These are phyloP conservation scores for Marasmius sp. DNA, from an alignment of 1,284 basidiomycete genomes.

Conservation along the genomic window DNA sequence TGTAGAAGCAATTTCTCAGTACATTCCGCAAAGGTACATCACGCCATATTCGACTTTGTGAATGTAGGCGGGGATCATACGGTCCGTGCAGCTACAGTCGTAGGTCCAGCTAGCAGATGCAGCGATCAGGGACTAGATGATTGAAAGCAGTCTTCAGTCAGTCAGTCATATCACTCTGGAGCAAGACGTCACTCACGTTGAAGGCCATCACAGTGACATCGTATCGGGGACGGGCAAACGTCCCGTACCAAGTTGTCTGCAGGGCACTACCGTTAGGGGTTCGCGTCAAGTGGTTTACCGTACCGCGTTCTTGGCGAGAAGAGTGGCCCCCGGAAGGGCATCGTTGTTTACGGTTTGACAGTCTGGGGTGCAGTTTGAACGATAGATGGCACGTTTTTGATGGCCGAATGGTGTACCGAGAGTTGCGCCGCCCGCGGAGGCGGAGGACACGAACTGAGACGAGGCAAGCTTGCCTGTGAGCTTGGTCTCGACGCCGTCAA, in stretches of 20 bases:
- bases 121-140: background rate
- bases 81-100: conserved; percentile 8
- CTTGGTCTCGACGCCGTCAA: background rate
- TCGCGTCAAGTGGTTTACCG: conserved; percentile 3
- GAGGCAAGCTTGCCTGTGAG: conserved; percentile 9
- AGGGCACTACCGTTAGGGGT: background rate
- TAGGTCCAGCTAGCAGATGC: conserved; percentile 6
- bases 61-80: conserved; percentile 17
- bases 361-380: conserved; percentile 3
- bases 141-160: background rate
- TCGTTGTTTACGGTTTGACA: conserved; percentile 3
- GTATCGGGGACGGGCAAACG: conserved; percentile 4
- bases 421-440: background rate
- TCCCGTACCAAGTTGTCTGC: conserved; percentile 14
- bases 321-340: conserved; percentile 8
- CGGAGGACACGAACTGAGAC: background rate
- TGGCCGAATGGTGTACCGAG: background rate
- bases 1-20: background rate
- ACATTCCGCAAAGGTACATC: background rate
- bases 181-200: background rate
- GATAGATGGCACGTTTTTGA: conserved; percentile 6
- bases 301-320: conserved; percentile 2
- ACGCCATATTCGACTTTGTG: conserved; percentile 17
- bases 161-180: background rate
- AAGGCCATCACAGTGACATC: background rate